Evolutionary conservation across 225 moss, liverwort and hornwort genomes (phyloP).

Genomic region (Physcomitrellopsis africana): DNA sequence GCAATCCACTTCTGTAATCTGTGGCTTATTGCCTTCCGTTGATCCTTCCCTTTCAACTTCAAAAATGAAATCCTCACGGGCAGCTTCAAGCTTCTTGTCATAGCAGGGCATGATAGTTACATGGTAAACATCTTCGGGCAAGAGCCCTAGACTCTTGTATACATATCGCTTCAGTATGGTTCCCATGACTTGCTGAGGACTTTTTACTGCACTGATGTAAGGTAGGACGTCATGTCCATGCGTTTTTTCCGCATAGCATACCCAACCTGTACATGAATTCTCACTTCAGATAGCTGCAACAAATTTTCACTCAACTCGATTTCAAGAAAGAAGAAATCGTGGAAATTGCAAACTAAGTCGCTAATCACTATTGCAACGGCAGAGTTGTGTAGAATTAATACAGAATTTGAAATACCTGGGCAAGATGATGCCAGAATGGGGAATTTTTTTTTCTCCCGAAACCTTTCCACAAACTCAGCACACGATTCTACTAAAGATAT

Average conservation of each 20-base stretch:
- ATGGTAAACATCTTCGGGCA: conserved; percentile 80
- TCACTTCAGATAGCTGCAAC: neutral
- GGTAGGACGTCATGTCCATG: conserved; percentile 88
- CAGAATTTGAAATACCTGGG: conserved; percentile 52
- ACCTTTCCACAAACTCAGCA: conserved; percentile 81
- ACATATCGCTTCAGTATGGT: conserved; percentile 77
- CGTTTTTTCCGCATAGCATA: conserved; percentile 97
- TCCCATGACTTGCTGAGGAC: conserved; percentile 99
- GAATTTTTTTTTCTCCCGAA: conserved; percentile 42
- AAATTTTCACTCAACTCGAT: neutral
- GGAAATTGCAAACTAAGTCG: neutral
- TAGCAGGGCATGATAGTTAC: conserved; percentile 99
- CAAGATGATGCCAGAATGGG: conserved; percentile 93
- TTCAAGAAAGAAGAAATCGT: neutral
- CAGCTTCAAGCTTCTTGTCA: conserved; percentile 97
- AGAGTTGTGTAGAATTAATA: neutral
- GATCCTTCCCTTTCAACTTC: conserved; percentile 56
- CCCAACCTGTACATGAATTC: conserved; percentile 61
- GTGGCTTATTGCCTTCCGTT: conserved; percentile 16
- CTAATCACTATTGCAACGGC: neutral
- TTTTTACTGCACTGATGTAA: conserved; percentile 92
- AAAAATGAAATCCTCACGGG: conserved; percentile 95
- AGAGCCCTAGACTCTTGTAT: conserved; percentile 58
- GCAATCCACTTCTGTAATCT: conserved; percentile 89
- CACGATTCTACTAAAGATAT: conserved; percentile 80